These are phyloP conservation scores for Vaccinium darrowii DNA, from an alignment of 148 eudicot genomes.

Conservation along the genomic window DNA sequence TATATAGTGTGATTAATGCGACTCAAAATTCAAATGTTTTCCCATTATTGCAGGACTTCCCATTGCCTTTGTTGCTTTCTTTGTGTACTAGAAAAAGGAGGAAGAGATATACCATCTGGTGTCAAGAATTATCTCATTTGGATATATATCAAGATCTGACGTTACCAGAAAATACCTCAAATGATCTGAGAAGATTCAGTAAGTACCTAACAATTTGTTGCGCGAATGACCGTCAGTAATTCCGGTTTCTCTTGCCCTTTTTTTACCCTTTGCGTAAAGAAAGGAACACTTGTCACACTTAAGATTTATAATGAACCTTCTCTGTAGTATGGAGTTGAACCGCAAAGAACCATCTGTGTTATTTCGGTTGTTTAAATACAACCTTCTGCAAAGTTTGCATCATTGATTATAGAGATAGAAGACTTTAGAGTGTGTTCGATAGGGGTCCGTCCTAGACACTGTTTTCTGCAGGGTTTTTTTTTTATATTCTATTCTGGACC, in stretches of 20 bases:
- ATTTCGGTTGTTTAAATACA: no score
- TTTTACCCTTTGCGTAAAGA: not conserved
- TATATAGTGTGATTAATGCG: not conserved
- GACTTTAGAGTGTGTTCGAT: no score
- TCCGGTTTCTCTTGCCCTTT: not conserved
- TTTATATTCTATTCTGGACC: no score
- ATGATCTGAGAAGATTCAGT: conserved; percentile 20
- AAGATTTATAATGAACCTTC: not conserved
- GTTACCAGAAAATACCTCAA: not conserved
- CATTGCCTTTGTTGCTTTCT: conserved; percentile 47
- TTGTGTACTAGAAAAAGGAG: conserved; percentile 72
- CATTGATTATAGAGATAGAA: no score
- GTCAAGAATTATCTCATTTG: conserved; percentile 25
- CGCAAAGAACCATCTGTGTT: no score
- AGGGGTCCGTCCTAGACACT: no score
- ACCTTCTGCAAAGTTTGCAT: no score
- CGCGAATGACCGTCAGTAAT: not conserved
- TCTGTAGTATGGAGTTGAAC: no score
- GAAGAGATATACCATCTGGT: conserved; percentile 56
- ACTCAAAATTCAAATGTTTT: not conserved
- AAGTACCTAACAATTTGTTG: not conserved
- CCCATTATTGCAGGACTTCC: conserved; percentile 44
- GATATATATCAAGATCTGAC: conserved; percentile 43
- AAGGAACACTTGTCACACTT: no score
- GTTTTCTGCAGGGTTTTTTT: no score